A percentile compares a stretch with the other conserved stretches of the same genome.
phyloP scores from a whole-genome alignment of 1,284 basidiomycete species.

The Meira nashicola region DNA sequence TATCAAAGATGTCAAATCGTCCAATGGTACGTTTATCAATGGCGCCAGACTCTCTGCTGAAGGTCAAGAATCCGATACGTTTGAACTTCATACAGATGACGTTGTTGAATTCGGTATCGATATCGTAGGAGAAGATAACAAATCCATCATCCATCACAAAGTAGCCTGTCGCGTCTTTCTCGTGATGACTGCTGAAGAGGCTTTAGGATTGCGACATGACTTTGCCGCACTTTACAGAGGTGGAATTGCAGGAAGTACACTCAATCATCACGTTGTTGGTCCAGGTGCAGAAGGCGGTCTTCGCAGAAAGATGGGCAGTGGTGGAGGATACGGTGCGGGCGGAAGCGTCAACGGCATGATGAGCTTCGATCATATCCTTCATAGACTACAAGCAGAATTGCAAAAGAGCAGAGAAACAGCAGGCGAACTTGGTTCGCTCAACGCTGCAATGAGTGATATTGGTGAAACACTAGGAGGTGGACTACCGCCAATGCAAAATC shows the following conservation, averaged over 20 bases:
- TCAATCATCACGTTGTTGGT: constrained; percentile 43
- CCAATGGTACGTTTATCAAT: constrained; percentile 98
- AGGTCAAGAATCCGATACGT: constrained; percentile 85
- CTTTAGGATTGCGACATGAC: constrained; percentile 52
- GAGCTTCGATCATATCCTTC: constrained; percentile 75
- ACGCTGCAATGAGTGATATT: constrained; percentile 79
- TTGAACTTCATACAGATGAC: constrained; percentile 89
- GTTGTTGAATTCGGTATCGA: constrained; percentile 97
- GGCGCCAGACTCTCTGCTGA: constrained; percentile 84
- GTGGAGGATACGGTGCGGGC: constrained; percentile 9
- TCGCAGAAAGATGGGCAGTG: constrained; percentile 27
- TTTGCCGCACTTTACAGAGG: constrained; percentile 49
- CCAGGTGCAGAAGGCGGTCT: constrained; percentile 49
- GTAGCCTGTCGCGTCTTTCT: constrained; percentile 90
- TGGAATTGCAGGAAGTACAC: constrained; percentile 40
- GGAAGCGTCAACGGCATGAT: constrained; percentile 57
- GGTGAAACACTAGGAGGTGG: constrained; percentile 85
- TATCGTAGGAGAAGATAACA: constrained; percentile 97
- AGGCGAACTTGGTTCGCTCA: constrained; percentile 75
- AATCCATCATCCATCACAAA: constrained; percentile 96
- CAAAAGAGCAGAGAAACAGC: constrained; percentile 90
- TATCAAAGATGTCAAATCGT: constrained; percentile 97
- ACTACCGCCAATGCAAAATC: constrained; percentile 43
- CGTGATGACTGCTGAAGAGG: constrained; percentile 80
- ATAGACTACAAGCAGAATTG: constrained; percentile 75